Conservation (phyloP, 1,284 basidiomycete genomes). For the Cutaneotrichosporon sp. region DNA sequence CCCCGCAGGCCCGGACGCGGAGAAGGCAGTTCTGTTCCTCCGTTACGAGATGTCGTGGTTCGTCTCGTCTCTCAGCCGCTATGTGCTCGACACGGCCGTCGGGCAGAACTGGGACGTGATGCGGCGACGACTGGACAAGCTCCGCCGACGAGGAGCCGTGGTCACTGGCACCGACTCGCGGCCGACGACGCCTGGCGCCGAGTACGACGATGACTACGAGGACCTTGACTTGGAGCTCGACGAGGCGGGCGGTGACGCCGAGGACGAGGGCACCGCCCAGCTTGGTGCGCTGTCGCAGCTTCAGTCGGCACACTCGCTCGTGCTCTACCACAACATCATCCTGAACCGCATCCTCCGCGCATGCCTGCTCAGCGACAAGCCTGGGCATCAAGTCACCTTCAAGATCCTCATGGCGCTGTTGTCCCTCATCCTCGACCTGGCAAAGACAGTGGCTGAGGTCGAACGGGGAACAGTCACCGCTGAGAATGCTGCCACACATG, state of each 20-base stretch:
- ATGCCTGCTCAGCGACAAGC: conserved; percentile 65
- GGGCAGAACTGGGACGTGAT: conserved; percentile 71
- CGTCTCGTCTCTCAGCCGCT: conserved; percentile 64
- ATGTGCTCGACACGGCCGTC: conserved; percentile 75
- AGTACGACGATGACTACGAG: conserved; percentile 27
- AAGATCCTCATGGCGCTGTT: conserved; percentile 67
- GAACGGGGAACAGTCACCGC: conserved; percentile 62
- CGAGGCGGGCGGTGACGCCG: conserved; percentile 39
- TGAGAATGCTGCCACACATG: conserved; percentile 58
- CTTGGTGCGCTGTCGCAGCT: conserved; percentile 33
- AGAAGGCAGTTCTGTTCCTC: conserved; percentile 64
- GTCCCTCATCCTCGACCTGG: conserved; percentile 69
- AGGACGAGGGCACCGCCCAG: conserved; percentile 16
- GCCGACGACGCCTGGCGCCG: conserved; percentile 28
- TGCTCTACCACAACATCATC: conserved; percentile 66
- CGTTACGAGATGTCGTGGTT: conserved; percentile 73
- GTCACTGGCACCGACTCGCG: conserved; percentile 25
- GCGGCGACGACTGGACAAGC: conserved; percentile 54
- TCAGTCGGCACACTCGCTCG: conserved; percentile 70
- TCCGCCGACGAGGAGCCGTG: conserved; percentile 22
- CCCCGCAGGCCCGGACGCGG: conserved; percentile 60
- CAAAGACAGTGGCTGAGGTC: conserved; percentile 66
- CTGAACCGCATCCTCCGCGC: conserved; percentile 75
- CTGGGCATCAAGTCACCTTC: conserved; percentile 64
- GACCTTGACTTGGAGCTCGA: conserved; percentile 19